These are phyloP conservation scores for Candida frijolesensis DNA, from an alignment of 1,139 yeast species.

Conservation along the genomic window DNA sequence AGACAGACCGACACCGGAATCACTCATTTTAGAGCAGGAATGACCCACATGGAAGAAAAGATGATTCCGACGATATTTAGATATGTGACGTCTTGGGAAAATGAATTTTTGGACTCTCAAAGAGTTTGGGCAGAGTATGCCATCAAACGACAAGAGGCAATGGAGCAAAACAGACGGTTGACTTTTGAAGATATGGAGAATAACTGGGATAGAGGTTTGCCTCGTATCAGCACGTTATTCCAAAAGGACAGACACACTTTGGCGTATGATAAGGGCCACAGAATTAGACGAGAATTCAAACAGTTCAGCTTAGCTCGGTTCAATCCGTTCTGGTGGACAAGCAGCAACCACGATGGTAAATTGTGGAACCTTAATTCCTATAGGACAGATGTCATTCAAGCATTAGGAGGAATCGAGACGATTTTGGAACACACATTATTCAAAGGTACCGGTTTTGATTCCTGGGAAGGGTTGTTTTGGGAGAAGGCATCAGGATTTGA, in stretches of 20 bases:
- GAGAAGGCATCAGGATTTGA: constrained; percentile 97
- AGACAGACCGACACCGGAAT: constrained; percentile 93
- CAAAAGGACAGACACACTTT: constrained; percentile 94
- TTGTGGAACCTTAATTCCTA: constrained; percentile 93
- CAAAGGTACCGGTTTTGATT: constrained; percentile 95
- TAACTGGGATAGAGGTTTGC: constrained; percentile 95
- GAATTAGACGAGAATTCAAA: constrained; percentile 78
- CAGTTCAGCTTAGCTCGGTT: constrained; percentile 70
- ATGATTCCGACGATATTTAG: constrained; percentile 92
- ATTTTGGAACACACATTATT: constrained; percentile 93
- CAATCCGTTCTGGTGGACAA: constrained; percentile 98
- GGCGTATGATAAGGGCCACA: constrained; percentile 93
- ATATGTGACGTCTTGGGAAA: constrained; percentile 94
- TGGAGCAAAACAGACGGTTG: constrained; percentile 80
- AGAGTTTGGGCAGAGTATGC: constrained; percentile 99
- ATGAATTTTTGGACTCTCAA: constrained; percentile 91
- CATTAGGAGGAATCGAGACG: constrained; percentile 96
- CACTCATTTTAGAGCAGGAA: constrained; percentile 92
- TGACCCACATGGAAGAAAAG: constrained; percentile 79
- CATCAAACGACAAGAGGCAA: constrained; percentile 83
- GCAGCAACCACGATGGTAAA: constrained; percentile 90
- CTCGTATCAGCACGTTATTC: constrained; percentile 91
- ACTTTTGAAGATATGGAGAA: constrained; percentile 93
- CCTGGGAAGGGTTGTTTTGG: constrained; percentile 99
- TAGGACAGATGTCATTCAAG: constrained; percentile 94